phyloP scores from a whole-genome alignment of 163 green algal species.

The Smithsoniella earleae region DNA sequence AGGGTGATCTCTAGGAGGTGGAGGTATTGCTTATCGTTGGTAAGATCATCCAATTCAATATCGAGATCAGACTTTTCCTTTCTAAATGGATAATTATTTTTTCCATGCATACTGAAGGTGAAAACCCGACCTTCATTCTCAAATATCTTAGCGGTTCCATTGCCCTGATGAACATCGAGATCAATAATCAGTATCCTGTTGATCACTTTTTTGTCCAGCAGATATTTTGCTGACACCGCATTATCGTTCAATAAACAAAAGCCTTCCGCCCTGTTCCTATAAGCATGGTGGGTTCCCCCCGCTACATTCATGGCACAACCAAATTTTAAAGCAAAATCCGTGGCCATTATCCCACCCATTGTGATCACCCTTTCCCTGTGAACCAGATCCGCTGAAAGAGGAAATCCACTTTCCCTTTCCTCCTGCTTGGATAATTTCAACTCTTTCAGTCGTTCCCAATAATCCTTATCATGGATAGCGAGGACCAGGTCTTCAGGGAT shows the following conservation, averaged over 20 bases:
- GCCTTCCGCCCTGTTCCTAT: slow-evolving; percentile 38
- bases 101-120: slow-evolving; percentile 55
- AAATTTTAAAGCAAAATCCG: no score
- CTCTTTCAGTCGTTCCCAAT: no score
- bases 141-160: slow-evolving; percentile 53
- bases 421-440: no score
- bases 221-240: slow-evolving; percentile 35
- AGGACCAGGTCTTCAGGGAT: no score
- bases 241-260: slow-evolving; percentile 55
- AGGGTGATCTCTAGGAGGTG: slow-evolving; percentile 42
- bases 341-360: no score
- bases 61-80: slow-evolving; percentile 48
- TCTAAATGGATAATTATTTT: slow-evolving; percentile 58
- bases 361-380: no score
- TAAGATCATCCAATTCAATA: slow-evolving; percentile 47
- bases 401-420: no score
- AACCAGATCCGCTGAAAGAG: no score
- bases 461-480: no score
- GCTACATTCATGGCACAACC: no score
- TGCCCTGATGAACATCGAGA: slow-evolving; percentile 50
- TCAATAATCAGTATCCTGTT: slow-evolving; percentile 41
- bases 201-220: slow-evolving; percentile 36
- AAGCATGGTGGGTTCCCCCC: slow-evolving; percentile 52
- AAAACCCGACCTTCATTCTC: slow-evolving; percentile 47
- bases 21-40: slow-evolving; percentile 47